Conservation (phyloP, 257 asterid species). For the Misopates orontium region DNA sequence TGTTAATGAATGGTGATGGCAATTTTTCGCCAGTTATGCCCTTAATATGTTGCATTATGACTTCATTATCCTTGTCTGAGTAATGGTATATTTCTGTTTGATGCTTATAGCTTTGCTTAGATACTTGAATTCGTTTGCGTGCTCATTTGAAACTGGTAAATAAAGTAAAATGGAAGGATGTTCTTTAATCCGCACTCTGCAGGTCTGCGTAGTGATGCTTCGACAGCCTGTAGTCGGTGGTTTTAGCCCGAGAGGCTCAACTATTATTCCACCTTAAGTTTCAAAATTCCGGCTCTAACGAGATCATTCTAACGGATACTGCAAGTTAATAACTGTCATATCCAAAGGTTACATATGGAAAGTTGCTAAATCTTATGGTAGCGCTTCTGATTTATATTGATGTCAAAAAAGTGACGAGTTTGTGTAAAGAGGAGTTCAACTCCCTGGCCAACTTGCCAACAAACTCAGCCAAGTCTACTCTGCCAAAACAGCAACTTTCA, state of each 20-base stretch:
- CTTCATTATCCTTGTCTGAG: not conserved
- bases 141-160: not conserved
- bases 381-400: not conserved
- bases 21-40: not conserved
- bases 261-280: not conserved
- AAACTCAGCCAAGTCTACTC: conserved; percentile 6
- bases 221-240: too few relatives aligned
- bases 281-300: too few relatives aligned
- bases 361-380: not conserved
- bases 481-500: conserved; percentile 7
- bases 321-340: too few relatives aligned
- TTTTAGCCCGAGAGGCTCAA: not conserved
- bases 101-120: not conserved
- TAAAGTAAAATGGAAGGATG: not conserved
- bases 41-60: not conserved
- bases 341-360: not conserved
- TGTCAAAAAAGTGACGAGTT: not conserved
- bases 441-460: conserved; percentile 49
- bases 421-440: conserved; percentile 44
- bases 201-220: not conserved
- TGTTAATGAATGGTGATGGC: not conserved
- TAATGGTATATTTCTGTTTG: too few relatives aligned
- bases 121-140: not conserved
- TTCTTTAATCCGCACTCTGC: not conserved
- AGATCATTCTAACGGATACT: not conserved